These are phyloP conservation scores for Globisporangium splendens DNA, from an alignment of 352 stramenopile species.

Conservation along the genomic window DNA sequence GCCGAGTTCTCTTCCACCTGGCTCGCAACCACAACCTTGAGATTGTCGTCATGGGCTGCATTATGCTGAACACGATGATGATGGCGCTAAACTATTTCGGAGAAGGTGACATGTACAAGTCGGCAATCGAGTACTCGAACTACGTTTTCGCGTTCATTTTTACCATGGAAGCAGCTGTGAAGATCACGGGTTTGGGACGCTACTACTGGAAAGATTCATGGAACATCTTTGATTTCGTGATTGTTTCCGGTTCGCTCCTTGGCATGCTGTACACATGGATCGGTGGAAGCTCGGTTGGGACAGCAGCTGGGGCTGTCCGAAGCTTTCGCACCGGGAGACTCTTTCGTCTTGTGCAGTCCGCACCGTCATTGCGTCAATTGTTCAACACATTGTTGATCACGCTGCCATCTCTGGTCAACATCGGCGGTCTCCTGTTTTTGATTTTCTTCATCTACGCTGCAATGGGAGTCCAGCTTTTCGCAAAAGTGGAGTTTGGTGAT, in stretches of 20 bases:
- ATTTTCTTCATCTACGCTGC: constrained; percentile 92
- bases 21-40: constrained; percentile 66
- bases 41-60: constrained; percentile 70
- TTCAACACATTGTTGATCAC: constrained; percentile 88
- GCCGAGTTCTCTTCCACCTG: constrained; percentile 33
- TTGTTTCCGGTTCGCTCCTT: constrained; percentile 46
- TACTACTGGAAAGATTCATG: constrained; percentile 79
- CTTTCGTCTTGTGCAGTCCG: constrained; percentile 67
- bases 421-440: constrained; percentile 83
- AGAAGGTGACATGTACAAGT: constrained; percentile 61
- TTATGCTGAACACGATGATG: constrained; percentile 84
- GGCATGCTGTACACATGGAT: constrained; percentile 49
- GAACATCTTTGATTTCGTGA: constrained; percentile 85
- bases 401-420: constrained; percentile 84
- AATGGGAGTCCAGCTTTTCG: constrained; percentile 89
- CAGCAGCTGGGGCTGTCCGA: constrained; percentile 62
- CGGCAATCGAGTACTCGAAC: constrained; percentile 68
- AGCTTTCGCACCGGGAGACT: constrained; percentile 82
- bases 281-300: constrained; percentile 38
- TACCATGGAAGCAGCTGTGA: constrained; percentile 72
- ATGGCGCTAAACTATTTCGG: constrained; percentile 87
- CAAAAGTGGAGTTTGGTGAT: constrained; percentile 69
- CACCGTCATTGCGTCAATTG: constrained; percentile 74
- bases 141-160: constrained; percentile 85
- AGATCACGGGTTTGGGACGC: constrained; percentile 73